phyloP scores from a whole-genome alignment of 768 basidiomycete genomes.

The Glaciozyma martinii region DNA sequence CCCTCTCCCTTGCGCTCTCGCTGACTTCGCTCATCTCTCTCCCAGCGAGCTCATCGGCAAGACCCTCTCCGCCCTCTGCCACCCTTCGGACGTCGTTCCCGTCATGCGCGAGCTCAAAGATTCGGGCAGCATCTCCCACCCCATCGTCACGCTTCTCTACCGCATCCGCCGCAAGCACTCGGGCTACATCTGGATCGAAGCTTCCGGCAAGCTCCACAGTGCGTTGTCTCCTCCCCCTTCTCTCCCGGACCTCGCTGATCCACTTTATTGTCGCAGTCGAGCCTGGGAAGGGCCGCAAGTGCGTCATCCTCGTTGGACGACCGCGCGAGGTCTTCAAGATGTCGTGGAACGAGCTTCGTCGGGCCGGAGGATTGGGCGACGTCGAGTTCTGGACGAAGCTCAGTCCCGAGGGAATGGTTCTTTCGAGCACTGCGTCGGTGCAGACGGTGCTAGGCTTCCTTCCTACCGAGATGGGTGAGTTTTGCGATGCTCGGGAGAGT shows the following conservation, averaged over 20 bases:
- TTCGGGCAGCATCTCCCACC: conserved; percentile 20
- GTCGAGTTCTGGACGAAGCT: conserved; percentile 44
- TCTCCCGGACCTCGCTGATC: neutral
- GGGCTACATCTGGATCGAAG: conserved; percentile 81
- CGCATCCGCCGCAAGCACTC: conserved; percentile 60
- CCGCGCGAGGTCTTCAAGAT: conserved; percentile 44
- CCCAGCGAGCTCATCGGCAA: conserved; percentile 72
- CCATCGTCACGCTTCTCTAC: conserved; percentile 71
- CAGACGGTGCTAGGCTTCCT: conserved; percentile 39
- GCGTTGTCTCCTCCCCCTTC: neutral
- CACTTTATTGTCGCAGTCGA: conserved; percentile 47
- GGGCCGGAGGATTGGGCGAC: conserved; percentile 48
- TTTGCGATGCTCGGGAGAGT: neutral
- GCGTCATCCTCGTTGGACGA: conserved; percentile 77
- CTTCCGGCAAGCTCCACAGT: conserved; percentile 66
- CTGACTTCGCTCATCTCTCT: neutral
- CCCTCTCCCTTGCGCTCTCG: neutral
- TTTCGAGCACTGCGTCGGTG: conserved; percentile 39
- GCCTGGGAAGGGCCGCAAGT: conserved; percentile 41
- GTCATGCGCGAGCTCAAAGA: conserved; percentile 82
- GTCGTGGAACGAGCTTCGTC: conserved; percentile 54
- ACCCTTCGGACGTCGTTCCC: conserved; percentile 81
- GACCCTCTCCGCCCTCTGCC: conserved; percentile 69
- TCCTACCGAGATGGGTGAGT: conserved; percentile 26
- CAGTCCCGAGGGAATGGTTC: conserved; percentile 41